Evolutionary conservation across 306 rosid genomes (phyloP).

Genomic region (Argentina anserina): DNA sequence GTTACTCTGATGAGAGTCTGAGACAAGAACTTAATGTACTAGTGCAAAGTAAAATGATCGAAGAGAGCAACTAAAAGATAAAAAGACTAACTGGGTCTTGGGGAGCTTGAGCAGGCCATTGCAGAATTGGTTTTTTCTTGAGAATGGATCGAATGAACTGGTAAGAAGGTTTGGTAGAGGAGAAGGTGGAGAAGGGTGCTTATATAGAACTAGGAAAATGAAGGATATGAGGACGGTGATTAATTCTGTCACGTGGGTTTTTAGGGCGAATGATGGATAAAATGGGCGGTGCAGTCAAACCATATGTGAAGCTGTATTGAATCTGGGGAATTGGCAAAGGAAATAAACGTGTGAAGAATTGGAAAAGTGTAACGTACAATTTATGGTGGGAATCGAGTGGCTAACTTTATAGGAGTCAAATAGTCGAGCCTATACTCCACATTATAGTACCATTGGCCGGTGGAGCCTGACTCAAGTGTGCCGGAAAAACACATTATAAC

Average conservation of each 20-base stretch:
- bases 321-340: neutral
- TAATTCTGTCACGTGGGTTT: neutral
- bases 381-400: neutral
- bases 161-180: neutral
- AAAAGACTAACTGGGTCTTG: conserved; percentile 13
- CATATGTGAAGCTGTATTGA: neutral
- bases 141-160: neutral
- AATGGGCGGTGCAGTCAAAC: neutral
- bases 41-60: neutral
- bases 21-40: neutral
- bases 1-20: neutral
- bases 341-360: neutral
- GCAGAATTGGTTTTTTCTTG: neutral
- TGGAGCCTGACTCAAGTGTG: neutral
- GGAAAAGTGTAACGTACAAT: neutral
- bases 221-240: neutral
- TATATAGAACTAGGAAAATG: neutral
- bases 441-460: neutral
- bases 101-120: conserved; percentile 18
- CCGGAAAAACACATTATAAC: neutral
- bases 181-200: neutral
- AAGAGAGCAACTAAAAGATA: neutral
- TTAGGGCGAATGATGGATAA: neutral
- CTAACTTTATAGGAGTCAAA: neutral
- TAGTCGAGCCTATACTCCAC: neutral